Percentiles rank a stretch among this genome's conserved stretches.
Evolutionary conservation across 805 yeast genomes (phyloP).

Genomic region (Pichia paraexigua): DNA sequence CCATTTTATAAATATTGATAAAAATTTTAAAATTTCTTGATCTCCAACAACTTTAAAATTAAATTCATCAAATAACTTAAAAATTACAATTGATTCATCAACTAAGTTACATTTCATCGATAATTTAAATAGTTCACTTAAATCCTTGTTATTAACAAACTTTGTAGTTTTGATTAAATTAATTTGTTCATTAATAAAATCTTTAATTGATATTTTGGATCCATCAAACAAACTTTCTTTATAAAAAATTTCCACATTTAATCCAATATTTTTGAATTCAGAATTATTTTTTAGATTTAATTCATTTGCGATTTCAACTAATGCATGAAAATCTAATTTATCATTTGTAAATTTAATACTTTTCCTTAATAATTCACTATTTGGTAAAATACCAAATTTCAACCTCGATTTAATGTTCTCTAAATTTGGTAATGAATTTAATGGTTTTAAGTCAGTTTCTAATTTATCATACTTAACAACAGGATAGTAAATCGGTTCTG

Average conservation of each 20-base stretch:
- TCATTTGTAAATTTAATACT: slow-evolving; percentile 12
- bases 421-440: slow-evolving; percentile 12
- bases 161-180: background rate
- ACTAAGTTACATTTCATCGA: slow-evolving; percentile 7
- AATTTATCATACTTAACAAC: slow-evolving; percentile 6
- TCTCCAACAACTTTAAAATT: slow-evolving; percentile 7
- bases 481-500: slow-evolving; percentile 8
- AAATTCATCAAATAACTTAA: background rate
- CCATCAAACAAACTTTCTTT: slow-evolving; percentile 14
- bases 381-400: slow-evolving; percentile 21
- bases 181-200: slow-evolving; percentile 6
- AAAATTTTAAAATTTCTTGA: slow-evolving; percentile 9
- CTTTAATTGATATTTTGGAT: slow-evolving; percentile 5
- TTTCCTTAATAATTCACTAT: slow-evolving; percentile 11
- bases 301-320: slow-evolving; percentile 10
- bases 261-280: slow-evolving; percentile 7
- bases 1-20: slow-evolving; percentile 11
- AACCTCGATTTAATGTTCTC: slow-evolving; percentile 19
- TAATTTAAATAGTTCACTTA: slow-evolving; percentile 9
- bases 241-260: slow-evolving; percentile 17
- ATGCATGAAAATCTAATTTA: slow-evolving; percentile 10
- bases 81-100: slow-evolving; percentile 1
- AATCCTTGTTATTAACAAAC: slow-evolving; percentile 6
- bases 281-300: background rate
- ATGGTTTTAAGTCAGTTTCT: slow-evolving; percentile 5